Evolutionary conservation across 305 asterid genomes (phyloP).

Genomic region (Lippia alba): DNA sequence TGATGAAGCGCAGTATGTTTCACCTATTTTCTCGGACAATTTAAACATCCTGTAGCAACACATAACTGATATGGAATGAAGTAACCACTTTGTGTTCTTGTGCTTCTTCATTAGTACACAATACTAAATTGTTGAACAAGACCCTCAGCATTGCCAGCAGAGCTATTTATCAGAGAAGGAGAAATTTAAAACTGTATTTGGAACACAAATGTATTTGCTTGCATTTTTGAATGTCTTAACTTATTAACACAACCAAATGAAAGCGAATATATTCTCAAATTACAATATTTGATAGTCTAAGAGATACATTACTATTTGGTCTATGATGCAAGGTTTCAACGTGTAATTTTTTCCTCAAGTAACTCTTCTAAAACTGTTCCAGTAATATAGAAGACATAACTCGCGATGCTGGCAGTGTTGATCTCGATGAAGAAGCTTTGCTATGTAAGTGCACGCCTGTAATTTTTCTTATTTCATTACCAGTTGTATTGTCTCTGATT

Average conservation of each 20-base stretch:
- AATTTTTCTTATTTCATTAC: conserved; percentile 14
- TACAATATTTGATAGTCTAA: conserved; percentile 9
- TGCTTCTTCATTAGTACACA: conserved; percentile 19
- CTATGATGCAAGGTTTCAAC: conserved; percentile 14
- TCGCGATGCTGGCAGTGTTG: conserved; percentile 94
- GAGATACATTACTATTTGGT: conserved; percentile 14
- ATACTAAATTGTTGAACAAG: conserved; percentile 21
- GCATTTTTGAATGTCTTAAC: conserved; percentile 17
- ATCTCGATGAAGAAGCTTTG: conserved; percentile 80
- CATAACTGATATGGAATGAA: conserved; percentile 30
- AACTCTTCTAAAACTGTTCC: conserved; percentile 29
- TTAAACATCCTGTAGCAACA: conserved; percentile 19
- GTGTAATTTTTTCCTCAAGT: conserved; percentile 26
- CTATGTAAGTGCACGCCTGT: conserved; percentile 60
- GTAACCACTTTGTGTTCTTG: conserved; percentile 16
- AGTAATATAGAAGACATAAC: conserved; percentile 94
- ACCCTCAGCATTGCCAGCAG: conserved; percentile 9
- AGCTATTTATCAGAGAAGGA: conserved; percentile 19
- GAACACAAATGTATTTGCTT: conserved; percentile 7
- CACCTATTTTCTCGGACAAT: conserved; percentile 29
- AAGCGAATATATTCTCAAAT: not conserved
- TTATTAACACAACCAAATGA: conserved; percentile 24
- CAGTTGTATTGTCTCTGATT: conserved; percentile 40
- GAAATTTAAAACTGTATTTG: conserved; percentile 16
- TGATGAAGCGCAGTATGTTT: conserved; percentile 96